Conservation (phyloP, 768 basidiomycete species). For the Xanthoconium stramineum region DNA sequence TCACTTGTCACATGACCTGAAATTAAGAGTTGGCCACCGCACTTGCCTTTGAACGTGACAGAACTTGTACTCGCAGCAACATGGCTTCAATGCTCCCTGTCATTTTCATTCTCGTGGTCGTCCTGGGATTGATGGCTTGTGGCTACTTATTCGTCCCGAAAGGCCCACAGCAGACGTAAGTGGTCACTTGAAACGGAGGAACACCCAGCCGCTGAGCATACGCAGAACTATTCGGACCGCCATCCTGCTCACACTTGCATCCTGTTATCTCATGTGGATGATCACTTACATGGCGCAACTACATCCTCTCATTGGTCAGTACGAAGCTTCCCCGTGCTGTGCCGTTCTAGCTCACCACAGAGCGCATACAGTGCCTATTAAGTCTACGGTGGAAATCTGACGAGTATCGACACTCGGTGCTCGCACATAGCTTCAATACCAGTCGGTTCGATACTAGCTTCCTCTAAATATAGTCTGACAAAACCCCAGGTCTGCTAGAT, state of each 20-base stretch:
- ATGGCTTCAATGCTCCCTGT: slow-evolving; percentile 76
- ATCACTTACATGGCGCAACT: slow-evolving; percentile 95
- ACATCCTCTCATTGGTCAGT: slow-evolving; percentile 82
- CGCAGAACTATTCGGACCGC: slow-evolving; percentile 79
- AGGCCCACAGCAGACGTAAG: slow-evolving; percentile 88
- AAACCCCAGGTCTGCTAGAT: slow-evolving; percentile 14
- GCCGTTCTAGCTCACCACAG: background rate
- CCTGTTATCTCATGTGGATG: slow-evolving; percentile 96
- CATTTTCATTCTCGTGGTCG: slow-evolving; percentile 61
- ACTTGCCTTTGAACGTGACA: too few species aligned
- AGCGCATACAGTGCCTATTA: slow-evolving; percentile 16
- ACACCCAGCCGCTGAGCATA: background rate
- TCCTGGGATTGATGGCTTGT: slow-evolving; percentile 59
- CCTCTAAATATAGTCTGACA: slow-evolving; percentile 1
- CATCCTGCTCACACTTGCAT: slow-evolving; percentile 71
- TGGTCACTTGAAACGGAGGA: slow-evolving; percentile 11
- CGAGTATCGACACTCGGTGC: background rate
- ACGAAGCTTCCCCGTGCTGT: background rate
- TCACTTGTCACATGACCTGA: slow-evolving; percentile 8
- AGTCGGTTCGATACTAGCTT: slow-evolving; percentile 13
- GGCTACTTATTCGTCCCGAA: slow-evolving; percentile 75
- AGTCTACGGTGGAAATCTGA: slow-evolving; percentile 18
- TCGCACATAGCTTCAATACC: slow-evolving; percentile 17
- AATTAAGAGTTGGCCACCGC: background rate
- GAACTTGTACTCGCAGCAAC: slow-evolving; percentile 3